Percentiles rank a stretch among this genome's conserved stretches.
Evolutionary conservation across 2,329 filamentous ascomycete species (phyloP).

Genomic region (Cladosporium sp.): DNA sequence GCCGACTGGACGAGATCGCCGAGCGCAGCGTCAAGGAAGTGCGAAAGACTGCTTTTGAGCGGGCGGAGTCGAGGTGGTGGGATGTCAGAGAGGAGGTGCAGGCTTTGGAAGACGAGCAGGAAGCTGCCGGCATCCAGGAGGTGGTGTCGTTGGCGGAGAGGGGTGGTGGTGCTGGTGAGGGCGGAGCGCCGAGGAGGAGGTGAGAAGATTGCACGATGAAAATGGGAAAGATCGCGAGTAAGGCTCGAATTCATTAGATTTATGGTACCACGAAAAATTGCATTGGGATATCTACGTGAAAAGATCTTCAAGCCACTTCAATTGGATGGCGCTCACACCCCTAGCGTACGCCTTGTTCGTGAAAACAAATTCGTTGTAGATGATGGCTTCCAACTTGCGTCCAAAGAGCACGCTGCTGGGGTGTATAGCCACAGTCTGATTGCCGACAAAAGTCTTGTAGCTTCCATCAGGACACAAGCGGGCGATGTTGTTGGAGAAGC

Average conservation of each 20-base stretch:
- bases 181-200: conserved; percentile 13
- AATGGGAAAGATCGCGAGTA: background rate
- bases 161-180: conserved; percentile 33
- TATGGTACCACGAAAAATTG: background rate
- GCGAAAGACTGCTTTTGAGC: conserved; percentile 82
- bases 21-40: conserved; percentile 81
- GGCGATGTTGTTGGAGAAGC: conserved; percentile 59
- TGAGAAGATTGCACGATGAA: background rate
- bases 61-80: conserved; percentile 98
- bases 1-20: conserved; percentile 59
- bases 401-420: conserved; percentile 58
- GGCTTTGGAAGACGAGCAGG: conserved; percentile 89
- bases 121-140: conserved; percentile 90
- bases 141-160: conserved; percentile 82
- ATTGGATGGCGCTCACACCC: conserved; percentile 58
- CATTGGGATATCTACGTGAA: conserved; percentile 19
- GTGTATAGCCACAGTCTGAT: conserved; percentile 61
- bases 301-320: conserved; percentile 58
- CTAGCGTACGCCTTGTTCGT: conserved; percentile 61
- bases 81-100: conserved; percentile 92
- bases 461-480: conserved; percentile 56
- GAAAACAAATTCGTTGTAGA: conserved; percentile 64
- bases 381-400: conserved; percentile 57
- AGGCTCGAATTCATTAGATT: background rate
- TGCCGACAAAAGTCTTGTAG: conserved; percentile 58